These are phyloP conservation scores for Sphaerulina vaccinii DNA, from an alignment of 2,329 filamentous ascomycete species.

Conservation along the genomic window DNA sequence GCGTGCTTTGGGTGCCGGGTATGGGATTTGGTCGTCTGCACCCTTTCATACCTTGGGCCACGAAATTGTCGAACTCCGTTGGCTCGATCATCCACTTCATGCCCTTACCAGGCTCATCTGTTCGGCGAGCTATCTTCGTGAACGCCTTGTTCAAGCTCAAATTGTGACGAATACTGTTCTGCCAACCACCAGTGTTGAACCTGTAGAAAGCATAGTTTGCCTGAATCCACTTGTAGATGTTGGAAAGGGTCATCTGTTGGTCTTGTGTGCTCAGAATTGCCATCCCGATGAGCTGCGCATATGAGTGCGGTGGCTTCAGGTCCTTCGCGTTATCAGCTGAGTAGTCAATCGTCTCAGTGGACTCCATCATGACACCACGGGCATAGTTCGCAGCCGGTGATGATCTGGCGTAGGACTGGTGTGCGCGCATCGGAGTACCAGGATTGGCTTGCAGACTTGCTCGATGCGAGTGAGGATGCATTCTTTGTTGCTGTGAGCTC, in stretches of 20 bases:
- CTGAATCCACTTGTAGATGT: slow-evolving; percentile 93
- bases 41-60: slow-evolving; percentile 60
- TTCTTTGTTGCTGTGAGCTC: slow-evolving; percentile 28
- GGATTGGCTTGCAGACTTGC: slow-evolving; percentile 34
- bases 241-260: slow-evolving; percentile 84
- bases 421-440: slow-evolving; percentile 38
- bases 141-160: slow-evolving; percentile 93
- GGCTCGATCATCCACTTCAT: slow-evolving; percentile 98
- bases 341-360: slow-evolving; percentile 65
- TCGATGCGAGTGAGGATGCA: slow-evolving; percentile 40
- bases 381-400: slow-evolving; percentile 49
- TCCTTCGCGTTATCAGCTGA: slow-evolving; percentile 82
- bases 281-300: slow-evolving; percentile 94
- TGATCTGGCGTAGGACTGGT: slow-evolving; percentile 41
- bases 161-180: slow-evolving; percentile 98
- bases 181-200: slow-evolving; percentile 83
- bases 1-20: slow-evolving; percentile 37
- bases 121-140: slow-evolving; percentile 85
- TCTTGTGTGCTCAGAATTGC: slow-evolving; percentile 85
- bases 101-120: slow-evolving; percentile 94
- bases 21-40: slow-evolving; percentile 41
- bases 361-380: slow-evolving; percentile 53
- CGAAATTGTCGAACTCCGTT: slow-evolving; percentile 82
- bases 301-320: slow-evolving; percentile 93
- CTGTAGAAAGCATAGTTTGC: slow-evolving; percentile 91